Base-by-base conservation (phyloP, 192 early-diverging fungal species). In the Backusella sp. region DNA sequence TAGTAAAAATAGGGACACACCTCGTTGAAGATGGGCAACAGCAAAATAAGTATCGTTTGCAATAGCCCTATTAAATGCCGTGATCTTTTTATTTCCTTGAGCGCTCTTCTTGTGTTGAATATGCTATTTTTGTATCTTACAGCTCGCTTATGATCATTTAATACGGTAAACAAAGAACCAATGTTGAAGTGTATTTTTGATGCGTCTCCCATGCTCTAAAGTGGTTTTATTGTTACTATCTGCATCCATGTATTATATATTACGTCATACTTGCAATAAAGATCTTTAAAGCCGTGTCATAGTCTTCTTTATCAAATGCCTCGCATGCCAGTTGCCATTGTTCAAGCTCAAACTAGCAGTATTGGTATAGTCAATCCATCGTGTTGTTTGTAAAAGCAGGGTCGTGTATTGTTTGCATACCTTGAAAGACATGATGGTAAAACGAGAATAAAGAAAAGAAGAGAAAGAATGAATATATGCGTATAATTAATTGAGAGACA, bases 111-210 rank as follows among this genome's bases (percentile, higher is more conserved):
- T 71, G 21, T 46, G 14, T 15, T 2, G 15, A 30, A 72, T 26
- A 23, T 23, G 15, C 8, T 49, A 30, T 28, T 39, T 72, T 72
- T 37, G 23, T 41, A 72, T 34, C 53, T 86, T 87, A 98, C 94
- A 74, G 96, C 97, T 73, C 85, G 86, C 30, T 91, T 82, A 74
- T 91, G 86, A 66, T 93, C 85, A 23, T 88, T 88, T 49, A 94
- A 69, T 36, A 90, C 92, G 1, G 92, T 86, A 41, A 89, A 87
- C 36, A 92, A 87, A 73, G 95, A 90, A 15, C 91, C 95, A 76
- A 97, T 94, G 79, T 97, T 98, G 84, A 97, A 98, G 81, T 96
- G 95, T 32, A 97, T 94, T 81, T 96, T 96, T 59, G 96, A 88
- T 15, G 90, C 90, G 80, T 95, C 93, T 46, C 95, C 96, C 73